Evolutionary conservation across 331 rosid species (phyloP), one percentile per base, ranked within the genome.

Genomic region (Malus hybrid): DNA sequence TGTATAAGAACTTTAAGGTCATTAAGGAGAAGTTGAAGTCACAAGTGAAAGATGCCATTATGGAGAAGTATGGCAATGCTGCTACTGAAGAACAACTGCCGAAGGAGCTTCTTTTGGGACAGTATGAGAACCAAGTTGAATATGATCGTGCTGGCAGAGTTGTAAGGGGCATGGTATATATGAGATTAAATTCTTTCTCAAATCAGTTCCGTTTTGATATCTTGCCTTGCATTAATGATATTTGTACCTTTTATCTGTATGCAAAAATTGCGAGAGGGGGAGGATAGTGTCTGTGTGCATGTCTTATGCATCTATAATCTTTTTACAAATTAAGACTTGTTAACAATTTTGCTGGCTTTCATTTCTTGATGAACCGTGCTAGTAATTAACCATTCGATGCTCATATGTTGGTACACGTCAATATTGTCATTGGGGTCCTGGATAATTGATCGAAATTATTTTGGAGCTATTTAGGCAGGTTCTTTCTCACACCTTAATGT

Each of bases 41-140:
- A 19, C 19, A 32, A 30, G 65, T 52, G 19, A 75, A 75, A 34
- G 64, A 64, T 22, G 15, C 72, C 39, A 64, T 75, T 14, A 50
- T 65, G 73, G 72, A 75, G 39, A 75, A 66, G 55, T 75, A 75
- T 75, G 79, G 79, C 30, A 75, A 75, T 75, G 66, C 66, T 20
- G 73, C 73, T 52, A 53, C 42, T 32, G 29, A n/a, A 32, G 72
- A 66, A 34, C 56, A 65, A 53, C 42, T 66, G 32, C 66, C 79
- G 22, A 75, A 29, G 44, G 79, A 75, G 73, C 79, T 75, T 75
- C 57, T 75, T 34, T 56, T 66, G 36, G 67, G 73, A 66, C 79
- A 75, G 19, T 66, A 60, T 18, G 79, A 75, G 66, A 53, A 28
- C 16, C 30, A 66, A 66, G 67, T 66, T 75, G 73, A 55, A 75